These are phyloP conservation scores for Candida germanica DNA, from an alignment of 805 yeast genomes.

Conservation along the genomic window DNA sequence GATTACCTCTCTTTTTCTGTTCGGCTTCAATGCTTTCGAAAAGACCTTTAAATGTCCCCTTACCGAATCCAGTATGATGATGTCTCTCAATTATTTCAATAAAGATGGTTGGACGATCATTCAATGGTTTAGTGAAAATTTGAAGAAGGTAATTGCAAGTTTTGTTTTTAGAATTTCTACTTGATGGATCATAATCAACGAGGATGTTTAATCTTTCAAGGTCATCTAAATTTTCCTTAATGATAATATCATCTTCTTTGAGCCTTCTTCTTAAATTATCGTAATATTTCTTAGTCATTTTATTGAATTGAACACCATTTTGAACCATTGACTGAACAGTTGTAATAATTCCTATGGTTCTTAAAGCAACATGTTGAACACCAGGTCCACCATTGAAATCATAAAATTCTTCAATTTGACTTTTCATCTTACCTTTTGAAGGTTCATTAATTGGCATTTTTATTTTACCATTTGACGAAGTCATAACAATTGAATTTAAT, in stretches of 20 bases:
- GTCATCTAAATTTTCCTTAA: conserved; percentile 51
- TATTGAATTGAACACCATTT: conserved; percentile 72
- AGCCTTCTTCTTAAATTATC: conserved; percentile 45
- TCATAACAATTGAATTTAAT: conserved; percentile 72
- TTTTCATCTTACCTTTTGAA: conserved; percentile 58
- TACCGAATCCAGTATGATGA: conserved; percentile 84
- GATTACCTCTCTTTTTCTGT: conserved; percentile 68
- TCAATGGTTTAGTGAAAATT: conserved; percentile 71
- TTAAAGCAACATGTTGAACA: conserved; percentile 76
- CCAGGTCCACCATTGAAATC: conserved; percentile 80
- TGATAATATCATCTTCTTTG: conserved; percentile 36
- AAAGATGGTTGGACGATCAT: conserved; percentile 79
- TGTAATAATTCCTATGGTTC: conserved; percentile 56
- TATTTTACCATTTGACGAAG: conserved; percentile 58
- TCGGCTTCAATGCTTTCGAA: conserved; percentile 81
- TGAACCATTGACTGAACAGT: conserved; percentile 51
- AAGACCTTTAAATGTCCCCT: conserved; percentile 80
- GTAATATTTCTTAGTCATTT: conserved; percentile 59
- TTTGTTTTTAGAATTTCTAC: conserved; percentile 20
- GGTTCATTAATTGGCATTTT: conserved; percentile 89
- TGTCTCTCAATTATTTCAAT: conserved; percentile 77
- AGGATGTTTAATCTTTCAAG: conserved; percentile 56
- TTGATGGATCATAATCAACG: conserved; percentile 69
- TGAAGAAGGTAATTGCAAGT: conserved; percentile 70
- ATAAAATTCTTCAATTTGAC: conserved; percentile 81